Evolutionary conservation across 495 filamentous ascomycete genomes (phyloP).

Genomic region (Penicillium verhagenii): DNA sequence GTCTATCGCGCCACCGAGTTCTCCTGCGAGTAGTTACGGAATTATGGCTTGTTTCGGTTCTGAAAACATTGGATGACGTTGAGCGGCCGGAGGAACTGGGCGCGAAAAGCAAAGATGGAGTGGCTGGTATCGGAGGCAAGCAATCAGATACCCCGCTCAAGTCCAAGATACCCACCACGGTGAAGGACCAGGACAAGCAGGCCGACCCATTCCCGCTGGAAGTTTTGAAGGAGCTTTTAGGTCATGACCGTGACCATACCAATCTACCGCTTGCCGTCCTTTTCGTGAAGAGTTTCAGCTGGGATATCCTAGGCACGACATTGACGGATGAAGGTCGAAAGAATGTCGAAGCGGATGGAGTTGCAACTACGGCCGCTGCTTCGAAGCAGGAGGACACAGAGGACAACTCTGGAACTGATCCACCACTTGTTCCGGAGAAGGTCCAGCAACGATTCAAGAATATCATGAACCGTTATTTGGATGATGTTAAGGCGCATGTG

Average conservation of each 20-base stretch:
- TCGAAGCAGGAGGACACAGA: slow-evolving; percentile 49
- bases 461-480: slow-evolving; percentile 84
- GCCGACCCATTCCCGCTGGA: slow-evolving; percentile 91
- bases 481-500: slow-evolving; percentile 88
- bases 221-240: slow-evolving; percentile 91
- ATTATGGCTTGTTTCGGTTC: slow-evolving; percentile 88
- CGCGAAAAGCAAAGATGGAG: slow-evolving; percentile 62
- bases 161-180: slow-evolving; percentile 27
- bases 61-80: slow-evolving; percentile 88
- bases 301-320: slow-evolving; percentile 88
- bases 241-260: slow-evolving; percentile 86
- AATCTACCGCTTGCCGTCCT: slow-evolving; percentile 89
- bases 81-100: slow-evolving; percentile 79
- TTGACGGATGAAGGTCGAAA: slow-evolving; percentile 71
- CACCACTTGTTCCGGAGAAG: slow-evolving; percentile 70
- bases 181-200: slow-evolving; percentile 43
- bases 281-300: slow-evolving; percentile 94
- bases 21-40: slow-evolving; percentile 90
- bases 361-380: slow-evolving; percentile 50
- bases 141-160: slow-evolving; percentile 55
- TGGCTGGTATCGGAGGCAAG: slow-evolving; percentile 45
- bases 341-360: slow-evolving; percentile 81
- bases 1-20: slow-evolving; percentile 78
- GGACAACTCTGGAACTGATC: slow-evolving; percentile 47
- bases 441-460: slow-evolving; percentile 85